Evolutionary conservation across 768 basidiomycete species (phyloP), one percentile per base, ranked within the genome.

Genomic region (Amanita inopinata): DNA sequence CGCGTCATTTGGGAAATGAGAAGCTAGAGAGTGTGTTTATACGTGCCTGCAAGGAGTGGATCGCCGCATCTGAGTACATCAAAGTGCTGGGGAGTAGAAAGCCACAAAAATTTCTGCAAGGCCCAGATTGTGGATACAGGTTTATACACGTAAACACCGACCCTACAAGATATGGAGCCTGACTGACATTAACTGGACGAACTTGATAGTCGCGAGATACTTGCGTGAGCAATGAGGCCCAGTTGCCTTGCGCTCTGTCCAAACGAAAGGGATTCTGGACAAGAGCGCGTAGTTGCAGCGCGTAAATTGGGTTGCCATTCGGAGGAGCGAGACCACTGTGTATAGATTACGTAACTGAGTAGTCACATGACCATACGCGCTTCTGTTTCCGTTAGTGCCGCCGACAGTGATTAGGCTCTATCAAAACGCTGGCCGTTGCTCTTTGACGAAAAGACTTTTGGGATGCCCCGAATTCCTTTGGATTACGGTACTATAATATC

Each of bases 11-110:
- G 45, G 22, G 43, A 42, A 33, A 43, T 45, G 24, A 17, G 24
- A 28, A 33, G 28, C 46, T 36, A 33, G 20, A 48, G 23, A 14
- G 11, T 7, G 33, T 35, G 25, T 5, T 6, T 19, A 27, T 25
- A 36, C 43, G 19, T 10, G 24, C 23, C 47, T 40, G 33, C 44
- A 46, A 37, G 20, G 40, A 41, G 41, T 35, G 33, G 31, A 25
- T 35, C 44, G 15, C 18, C 48, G 46, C 45, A 46, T 46, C 33
- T 39, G n/a, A 11, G 12, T 15, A 10, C 43, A 28, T 32, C 23
- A 35, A 11, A 34, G 33, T 37, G 33, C 27, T 15, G 19, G 19
- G 34, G 14, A 24, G 25, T n/a, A n/a, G 14, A 23, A 20, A 17
- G 27, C 23, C 5, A 9, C 18, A 25, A 44, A 44, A 44, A 23